Base-by-base conservation (phyloP, 768 basidiomycete species). In the Russula griseocarnosa region DNA sequence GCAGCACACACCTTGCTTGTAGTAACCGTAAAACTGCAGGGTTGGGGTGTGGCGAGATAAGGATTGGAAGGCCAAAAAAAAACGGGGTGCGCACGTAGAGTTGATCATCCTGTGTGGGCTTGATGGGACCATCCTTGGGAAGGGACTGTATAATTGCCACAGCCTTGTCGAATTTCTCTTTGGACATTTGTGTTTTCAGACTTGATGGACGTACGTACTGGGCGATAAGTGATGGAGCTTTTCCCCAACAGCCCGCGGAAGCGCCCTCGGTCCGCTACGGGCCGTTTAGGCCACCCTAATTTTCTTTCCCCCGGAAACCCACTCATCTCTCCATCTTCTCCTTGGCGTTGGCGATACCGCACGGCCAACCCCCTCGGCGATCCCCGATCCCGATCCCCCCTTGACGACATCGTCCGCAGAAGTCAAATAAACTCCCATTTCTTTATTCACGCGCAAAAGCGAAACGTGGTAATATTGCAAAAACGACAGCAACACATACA, bases 11-110 rank as follows among this genome's bases (percentile, higher is more conserved):
- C 93, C 92, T 81, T 96, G 94, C 82, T 98, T 99, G 84, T 80
- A 98, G 75, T 87, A 84, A 69, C 81, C 82, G 81, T 98, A 99
- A 81, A 97, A 97, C 95, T 98, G 71, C 30, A 22, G 16, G 22
- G 11, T 9, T n/a, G 32, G 22, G 26, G 36, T 36, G 36, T 34
- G 34, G 44, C 5, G 30, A 47, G 22, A 18, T 38, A 13, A 34
- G 26, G 65, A 65, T 54, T 52, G 58, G 55, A 13, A 51, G 20
- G 18, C 34, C 47, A 34, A 52, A 65, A 68, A 66, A 58, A 47
- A 47, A 3, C 9, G 55, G 40, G 36, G 49, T n/a, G 40, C 90
- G 73, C 74, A 94, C 95, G 70, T 77, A 79, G 69, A 98, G 89
- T 79, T 92, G 82, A 61, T 92, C 87, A 13, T 87, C 86, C 67